Evolutionary conservation across 495 filamentous ascomycete species (phyloP).

Genomic region (Saxophila tyrrhenica): DNA sequence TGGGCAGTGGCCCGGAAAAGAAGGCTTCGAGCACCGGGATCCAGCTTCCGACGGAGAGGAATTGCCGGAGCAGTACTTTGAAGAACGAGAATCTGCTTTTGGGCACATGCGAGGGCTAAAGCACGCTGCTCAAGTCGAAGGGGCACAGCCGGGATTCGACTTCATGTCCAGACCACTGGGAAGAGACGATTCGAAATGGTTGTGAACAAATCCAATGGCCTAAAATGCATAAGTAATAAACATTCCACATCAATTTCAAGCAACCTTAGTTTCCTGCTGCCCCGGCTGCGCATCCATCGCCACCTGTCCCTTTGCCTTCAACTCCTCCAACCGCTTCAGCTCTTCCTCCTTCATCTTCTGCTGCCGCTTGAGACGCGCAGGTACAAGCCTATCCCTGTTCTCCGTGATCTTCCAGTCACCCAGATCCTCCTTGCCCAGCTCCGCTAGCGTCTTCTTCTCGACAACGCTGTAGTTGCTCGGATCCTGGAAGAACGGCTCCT

Average conservation of each 20-base stretch:
- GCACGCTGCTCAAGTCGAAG: slow-evolving; percentile 21
- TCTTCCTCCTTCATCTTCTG: slow-evolving; percentile 39
- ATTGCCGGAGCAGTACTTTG: slow-evolving; percentile 16
- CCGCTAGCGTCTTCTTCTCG: slow-evolving; percentile 52
- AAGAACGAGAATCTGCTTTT: slow-evolving; percentile 17
- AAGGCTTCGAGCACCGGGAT: slow-evolving; percentile 10
- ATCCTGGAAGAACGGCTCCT: slow-evolving; percentile 49
- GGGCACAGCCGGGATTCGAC: slow-evolving; percentile 18
- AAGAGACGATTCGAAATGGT: slow-evolving; percentile 21
- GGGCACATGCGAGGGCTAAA: slow-evolving; percentile 19
- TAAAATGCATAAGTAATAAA: too few species aligned
- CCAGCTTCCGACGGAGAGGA: slow-evolving; percentile 1
- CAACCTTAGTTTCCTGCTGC: not conserved
- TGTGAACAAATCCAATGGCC: too few species aligned
- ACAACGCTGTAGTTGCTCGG: slow-evolving; percentile 51
- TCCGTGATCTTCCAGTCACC: slow-evolving; percentile 50
- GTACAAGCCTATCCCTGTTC: slow-evolving; percentile 39
- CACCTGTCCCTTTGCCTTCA: slow-evolving; percentile 4
- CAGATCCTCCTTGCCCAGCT: slow-evolving; percentile 47
- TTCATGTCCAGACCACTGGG: slow-evolving; percentile 24
- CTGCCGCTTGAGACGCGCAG: slow-evolving; percentile 37
- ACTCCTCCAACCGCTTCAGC: slow-evolving; percentile 22
- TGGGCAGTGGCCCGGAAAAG: slow-evolving; percentile 14
- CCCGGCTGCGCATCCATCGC: not conserved
- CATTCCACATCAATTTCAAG: not conserved